phyloP scores from a whole-genome alignment of 2,329 filamentous ascomycete genomes.

The Talaromyces sp. region DNA sequence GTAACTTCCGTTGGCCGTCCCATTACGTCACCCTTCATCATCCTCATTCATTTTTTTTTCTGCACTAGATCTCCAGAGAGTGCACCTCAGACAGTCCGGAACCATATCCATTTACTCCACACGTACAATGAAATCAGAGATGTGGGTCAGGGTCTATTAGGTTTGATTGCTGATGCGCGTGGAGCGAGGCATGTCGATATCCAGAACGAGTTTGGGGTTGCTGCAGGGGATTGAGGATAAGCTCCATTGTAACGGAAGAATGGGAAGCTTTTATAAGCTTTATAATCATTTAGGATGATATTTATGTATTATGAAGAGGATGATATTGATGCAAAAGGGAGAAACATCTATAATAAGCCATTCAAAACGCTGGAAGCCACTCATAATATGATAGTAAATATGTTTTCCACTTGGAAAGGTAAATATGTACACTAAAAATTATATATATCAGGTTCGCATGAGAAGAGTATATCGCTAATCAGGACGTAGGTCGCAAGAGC shows the following conservation, averaged over 20 bases:
- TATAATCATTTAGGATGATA: background rate
- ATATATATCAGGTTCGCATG: background rate
- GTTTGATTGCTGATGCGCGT: constrained; percentile 61
- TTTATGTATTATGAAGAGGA: background rate
- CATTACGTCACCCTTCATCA: background rate
- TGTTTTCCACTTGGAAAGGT: background rate
- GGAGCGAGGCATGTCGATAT: constrained; percentile 50
- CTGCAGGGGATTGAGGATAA: constrained; percentile 28
- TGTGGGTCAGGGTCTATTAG: constrained; percentile 61
- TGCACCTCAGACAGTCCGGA: constrained; percentile 52
- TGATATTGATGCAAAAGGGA: background rate
- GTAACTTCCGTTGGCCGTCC: constrained; percentile 11
- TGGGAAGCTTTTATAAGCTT: background rate
- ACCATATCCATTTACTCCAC: constrained; percentile 62
- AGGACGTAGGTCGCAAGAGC: background rate
- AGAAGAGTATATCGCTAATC: background rate
- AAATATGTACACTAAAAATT: background rate
- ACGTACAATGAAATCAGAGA: constrained; percentile 70
- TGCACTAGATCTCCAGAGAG: constrained; percentile 30
- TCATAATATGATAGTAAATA: background rate
- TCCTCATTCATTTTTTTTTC: background rate
- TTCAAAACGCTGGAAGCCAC: background rate
- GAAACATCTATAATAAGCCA: background rate
- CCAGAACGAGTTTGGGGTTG: constrained; percentile 36
- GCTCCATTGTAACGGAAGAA: background rate